These are phyloP conservation scores for Orbilia oligospora DNA, from an alignment of 2,329 filamentous ascomycete genomes.

Conservation along the genomic window DNA sequence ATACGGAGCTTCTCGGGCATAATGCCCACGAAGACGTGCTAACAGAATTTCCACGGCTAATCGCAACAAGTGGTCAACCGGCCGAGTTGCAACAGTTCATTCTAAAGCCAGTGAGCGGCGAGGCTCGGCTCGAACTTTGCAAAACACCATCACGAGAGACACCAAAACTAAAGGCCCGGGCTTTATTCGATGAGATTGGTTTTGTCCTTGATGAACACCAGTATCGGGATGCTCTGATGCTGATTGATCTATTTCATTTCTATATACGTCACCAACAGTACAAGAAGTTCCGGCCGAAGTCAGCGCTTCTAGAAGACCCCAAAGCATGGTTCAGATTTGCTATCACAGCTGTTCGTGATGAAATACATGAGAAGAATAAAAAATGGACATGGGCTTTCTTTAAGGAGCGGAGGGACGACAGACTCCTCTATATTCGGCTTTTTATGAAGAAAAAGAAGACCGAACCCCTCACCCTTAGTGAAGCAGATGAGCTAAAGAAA, in stretches of 20 bases:
- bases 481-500: conserved; percentile 79
- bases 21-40: conserved; percentile 85
- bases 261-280: conserved; percentile 98
- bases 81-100: conserved; percentile 86
- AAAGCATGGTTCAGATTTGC: conserved; percentile 94
- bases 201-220: conserved; percentile 98
- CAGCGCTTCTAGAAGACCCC: conserved; percentile 87
- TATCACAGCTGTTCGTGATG: conserved; percentile 86
- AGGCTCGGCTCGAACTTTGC: conserved; percentile 93
- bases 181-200: conserved; percentile 97
- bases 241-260: conserved; percentile 98
- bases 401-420: conserved; percentile 89
- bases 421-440: conserved; percentile 87
- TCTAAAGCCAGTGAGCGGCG: conserved; percentile 92
- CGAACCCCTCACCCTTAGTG: conserved; percentile 76
- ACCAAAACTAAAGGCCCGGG: conserved; percentile 88
- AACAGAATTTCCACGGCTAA: conserved; percentile 81
- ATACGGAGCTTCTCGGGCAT: conserved; percentile 84
- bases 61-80: conserved; percentile 77
- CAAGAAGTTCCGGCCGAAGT: conserved; percentile 89
- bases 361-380: conserved; percentile 94
- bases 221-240: conserved; percentile 96
- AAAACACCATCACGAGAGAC: conserved; percentile 85
- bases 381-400: conserved; percentile 98
- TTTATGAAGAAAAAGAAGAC: conserved; percentile 92